phyloP scores from a whole-genome alignment of 2,329 filamentous ascomycete genomes.

The Penicillium aurantiogriseum region DNA sequence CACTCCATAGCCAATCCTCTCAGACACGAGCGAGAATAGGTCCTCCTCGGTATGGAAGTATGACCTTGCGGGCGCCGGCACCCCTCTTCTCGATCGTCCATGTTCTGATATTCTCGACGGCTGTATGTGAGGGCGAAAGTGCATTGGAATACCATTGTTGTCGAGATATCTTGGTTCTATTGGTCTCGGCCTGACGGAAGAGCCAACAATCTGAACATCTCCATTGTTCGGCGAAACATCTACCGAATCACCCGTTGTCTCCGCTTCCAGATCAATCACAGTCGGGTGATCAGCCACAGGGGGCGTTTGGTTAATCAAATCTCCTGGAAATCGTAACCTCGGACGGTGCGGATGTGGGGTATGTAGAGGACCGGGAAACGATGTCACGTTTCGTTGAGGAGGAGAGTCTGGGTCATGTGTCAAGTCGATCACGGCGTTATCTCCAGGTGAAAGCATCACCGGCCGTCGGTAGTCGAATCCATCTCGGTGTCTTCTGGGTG shows the following conservation, averaged over 20 bases:
- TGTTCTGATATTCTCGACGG: neutral
- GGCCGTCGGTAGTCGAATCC: constrained; percentile 57
- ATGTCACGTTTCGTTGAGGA: constrained; percentile 14
- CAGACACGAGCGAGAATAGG: neutral
- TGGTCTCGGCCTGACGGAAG: constrained; percentile 24
- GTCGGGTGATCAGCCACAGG: constrained; percentile 13
- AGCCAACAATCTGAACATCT: constrained; percentile 52
- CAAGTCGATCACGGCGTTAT: constrained; percentile 46
- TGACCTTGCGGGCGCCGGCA: neutral
- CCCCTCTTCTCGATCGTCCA: neutral
- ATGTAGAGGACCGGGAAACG: neutral
- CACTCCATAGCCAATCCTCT: neutral
- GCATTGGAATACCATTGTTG: constrained; percentile 5
- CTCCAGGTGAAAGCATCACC: constrained; percentile 33
- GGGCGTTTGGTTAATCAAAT: constrained; percentile 29
- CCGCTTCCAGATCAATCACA: constrained; percentile 43
- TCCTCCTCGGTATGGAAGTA: neutral
- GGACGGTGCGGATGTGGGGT: constrained; percentile 9
- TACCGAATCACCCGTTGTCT: constrained; percentile 14
- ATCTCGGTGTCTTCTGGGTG: constrained; percentile 48
- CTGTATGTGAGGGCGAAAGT: neutral
- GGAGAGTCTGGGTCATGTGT: constrained; percentile 47
- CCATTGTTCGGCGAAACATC: constrained; percentile 39
- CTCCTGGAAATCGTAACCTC: constrained; percentile 32
- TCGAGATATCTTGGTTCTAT: constrained; percentile 13